Evolutionary conservation across 2,329 filamentous ascomycete genomes (phyloP), one percentile per base, ranked within the genome.

Genomic region (Sphaerulina musiva): DNA sequence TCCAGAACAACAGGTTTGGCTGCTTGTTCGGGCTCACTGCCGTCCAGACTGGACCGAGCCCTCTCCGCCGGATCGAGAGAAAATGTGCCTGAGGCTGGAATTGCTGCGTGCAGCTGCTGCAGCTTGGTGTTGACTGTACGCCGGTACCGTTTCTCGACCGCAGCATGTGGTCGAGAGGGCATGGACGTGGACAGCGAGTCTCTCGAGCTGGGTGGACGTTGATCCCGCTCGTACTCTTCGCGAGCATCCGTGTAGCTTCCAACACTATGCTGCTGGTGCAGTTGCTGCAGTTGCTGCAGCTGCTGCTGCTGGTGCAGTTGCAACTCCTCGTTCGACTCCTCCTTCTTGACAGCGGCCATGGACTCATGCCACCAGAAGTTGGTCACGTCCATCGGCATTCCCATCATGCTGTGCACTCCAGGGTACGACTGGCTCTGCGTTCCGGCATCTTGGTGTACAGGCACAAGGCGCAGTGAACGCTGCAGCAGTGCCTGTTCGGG

Each of bases 1-100:
- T 59, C 57, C 31, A 59, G 57, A 1, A 59, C 52, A n/a, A 49
- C 54, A 23, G 57, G 57, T 29, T 59, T 59, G 14, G 57, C 54
- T 26, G 57, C 57, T 44, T 54, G 54, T 26, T 59, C 57, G 6
- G 41, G 43, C 20, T 46, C 45, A n/a, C 29, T 39, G 9, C 40
- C 44, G 23, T 52, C 45, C 41, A 32, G 38, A 32, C 48, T 51
- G 7, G 48, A 51, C 17, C 48, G 40, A 23, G 43, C 23, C 34
- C 48, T 51, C n/a, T 48, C 51, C 10, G 44, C 17, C 14, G 38
- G 44, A 36, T 52, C 52, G 6, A 51, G 31, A 23, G 46, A 47
- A 38, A 59, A 59, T 31, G 52, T 53, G 14, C 57, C 54, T 39
- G 57, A 55, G 8, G 55, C 36, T 34, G 57, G 57, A 39, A 59